Base-by-base conservation (phyloP, 352 stramenopile species). In the Phytophthora idaei region DNA sequence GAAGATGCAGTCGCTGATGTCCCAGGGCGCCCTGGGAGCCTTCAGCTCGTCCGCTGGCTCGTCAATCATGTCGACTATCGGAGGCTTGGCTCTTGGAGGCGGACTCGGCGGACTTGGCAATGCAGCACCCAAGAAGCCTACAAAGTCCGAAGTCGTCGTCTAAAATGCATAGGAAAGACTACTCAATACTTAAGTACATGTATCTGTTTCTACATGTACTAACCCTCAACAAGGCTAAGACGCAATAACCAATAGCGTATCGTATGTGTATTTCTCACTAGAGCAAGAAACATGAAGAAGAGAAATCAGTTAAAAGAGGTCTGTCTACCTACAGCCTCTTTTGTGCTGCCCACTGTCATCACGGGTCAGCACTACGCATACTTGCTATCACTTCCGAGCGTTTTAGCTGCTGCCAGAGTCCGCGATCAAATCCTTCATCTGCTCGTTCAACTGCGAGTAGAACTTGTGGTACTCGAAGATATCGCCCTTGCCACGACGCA, bases 391-490 rank as follows among this genome's bases (percentile, higher is more conserved):
- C 53, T 39, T 47, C n/a, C 25, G 45, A 49, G 27, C 14, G 25
- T 56, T 36, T 70, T 71, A 77, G 34, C 51, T 70, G 39, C 57
- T 67, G 34, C 42, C 47, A 25, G 74, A 57, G 15, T 62, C 69
- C 29, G 85, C 64, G 57, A 94, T 95, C 57, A 95, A 69, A 66
- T 94, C 87, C 72, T 93, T 90, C 74, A 95, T 85, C 69, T 93
- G 85, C 63, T 94, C 86, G 70, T 90, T 94, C 64, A 95, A 74
- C 75, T 93, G 86, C 71, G 85, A 89, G 83, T 94, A 95, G 58
- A 95, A 94, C 79, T 95, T 94, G 84, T 94, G 81, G 76, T 95
- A 96, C 76, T 94, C 90, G 52, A 97, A 94, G 61, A 96, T 94
- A 69, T 97, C 89, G 42, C 90, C 90, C 77, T 96, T 97, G 55